phyloP scores from a whole-genome alignment of 306 rosid species.

The Erythrophleum fordii region DNA sequence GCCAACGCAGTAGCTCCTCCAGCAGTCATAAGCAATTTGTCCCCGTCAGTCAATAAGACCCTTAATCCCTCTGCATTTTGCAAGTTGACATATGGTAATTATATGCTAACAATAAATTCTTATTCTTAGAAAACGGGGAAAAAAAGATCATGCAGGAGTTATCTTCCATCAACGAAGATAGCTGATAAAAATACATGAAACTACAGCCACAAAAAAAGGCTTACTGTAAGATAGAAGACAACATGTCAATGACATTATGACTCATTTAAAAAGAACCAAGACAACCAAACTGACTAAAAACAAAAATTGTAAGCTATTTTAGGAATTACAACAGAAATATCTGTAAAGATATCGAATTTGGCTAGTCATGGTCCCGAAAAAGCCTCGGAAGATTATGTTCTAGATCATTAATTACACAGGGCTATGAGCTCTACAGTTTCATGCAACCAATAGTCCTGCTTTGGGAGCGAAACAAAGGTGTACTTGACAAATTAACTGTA shows the following conservation, averaged over 20 bases:
- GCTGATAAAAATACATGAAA: conserved; percentile 8
- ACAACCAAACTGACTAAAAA: neutral
- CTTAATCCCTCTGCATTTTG: conserved; percentile 78
- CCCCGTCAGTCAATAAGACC: conserved; percentile 80
- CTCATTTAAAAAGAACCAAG: neutral
- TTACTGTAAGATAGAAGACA: neutral
- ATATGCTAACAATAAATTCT: conserved; percentile 5
- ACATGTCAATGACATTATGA: conserved; percentile 7
- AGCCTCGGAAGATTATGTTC: neutral
- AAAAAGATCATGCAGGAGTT: conserved; percentile 7
- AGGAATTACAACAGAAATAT: neutral
- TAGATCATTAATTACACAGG: too few relatives aligned
- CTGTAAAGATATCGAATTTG: neutral
- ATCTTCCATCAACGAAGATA: conserved; percentile 19
- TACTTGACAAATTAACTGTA: conserved; percentile 19
- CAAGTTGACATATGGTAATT: conserved; percentile 32
- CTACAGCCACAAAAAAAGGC: conserved; percentile 5
- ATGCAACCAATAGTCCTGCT: neutral
- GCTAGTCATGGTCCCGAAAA: neutral
- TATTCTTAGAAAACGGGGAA: conserved; percentile 4
- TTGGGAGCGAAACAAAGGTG: neutral
- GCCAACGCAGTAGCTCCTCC: conserved; percentile 98
- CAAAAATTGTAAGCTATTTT: neutral
- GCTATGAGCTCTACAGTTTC: neutral
- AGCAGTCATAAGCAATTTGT: conserved; percentile 82